These are phyloP conservation scores for Diplocarpon mali DNA, from an alignment of 2,329 filamentous ascomycete species.

Conservation along the genomic window DNA sequence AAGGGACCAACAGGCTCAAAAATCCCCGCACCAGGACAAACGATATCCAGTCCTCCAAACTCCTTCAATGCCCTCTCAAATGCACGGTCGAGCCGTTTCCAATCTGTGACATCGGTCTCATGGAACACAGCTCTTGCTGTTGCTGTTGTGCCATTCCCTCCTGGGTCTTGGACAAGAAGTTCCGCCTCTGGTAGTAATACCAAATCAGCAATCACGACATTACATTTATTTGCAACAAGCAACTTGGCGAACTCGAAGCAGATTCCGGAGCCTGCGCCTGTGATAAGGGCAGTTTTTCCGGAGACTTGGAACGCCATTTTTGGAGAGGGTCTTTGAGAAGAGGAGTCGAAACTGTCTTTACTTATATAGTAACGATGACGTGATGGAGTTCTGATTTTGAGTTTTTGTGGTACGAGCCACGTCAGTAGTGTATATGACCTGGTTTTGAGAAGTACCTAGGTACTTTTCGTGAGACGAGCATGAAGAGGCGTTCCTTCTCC, in stretches of 20 bases:
- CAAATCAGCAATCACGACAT: slow-evolving; percentile 35
- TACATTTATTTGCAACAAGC: slow-evolving; percentile 31
- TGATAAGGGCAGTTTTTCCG: slow-evolving; percentile 18
- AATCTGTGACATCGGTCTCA: slow-evolving; percentile 35
- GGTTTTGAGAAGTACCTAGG: too few relatives aligned
- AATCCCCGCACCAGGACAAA: slow-evolving; percentile 37
- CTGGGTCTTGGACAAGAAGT: slow-evolving; percentile 22
- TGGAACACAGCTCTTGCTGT: slow-evolving; percentile 29
- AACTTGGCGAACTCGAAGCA: slow-evolving; percentile 33
- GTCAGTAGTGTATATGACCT: too few relatives aligned
- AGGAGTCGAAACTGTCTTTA: too few relatives aligned
- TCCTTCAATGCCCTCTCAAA: slow-evolving; percentile 27
- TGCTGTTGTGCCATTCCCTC: slow-evolving; percentile 5
- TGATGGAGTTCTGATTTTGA: too few relatives aligned
- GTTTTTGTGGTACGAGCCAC: too few relatives aligned
- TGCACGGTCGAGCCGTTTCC: slow-evolving; percentile 29
- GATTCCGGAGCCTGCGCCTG: slow-evolving; percentile 30
- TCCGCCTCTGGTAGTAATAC: slow-evolving; percentile 27
- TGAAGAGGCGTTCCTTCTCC: too few relatives aligned
- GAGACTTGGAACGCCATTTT: slow-evolving; percentile 14
- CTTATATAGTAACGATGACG: too few relatives aligned
- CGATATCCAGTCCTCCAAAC: slow-evolving; percentile 28
- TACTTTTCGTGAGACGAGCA: too few relatives aligned
- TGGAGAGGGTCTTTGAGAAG: too few relatives aligned
- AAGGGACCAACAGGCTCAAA: slow-evolving; percentile 33